phyloP scores from a whole-genome alignment of 1,284 basidiomycete species.

The Trichosporon sp. region DNA sequence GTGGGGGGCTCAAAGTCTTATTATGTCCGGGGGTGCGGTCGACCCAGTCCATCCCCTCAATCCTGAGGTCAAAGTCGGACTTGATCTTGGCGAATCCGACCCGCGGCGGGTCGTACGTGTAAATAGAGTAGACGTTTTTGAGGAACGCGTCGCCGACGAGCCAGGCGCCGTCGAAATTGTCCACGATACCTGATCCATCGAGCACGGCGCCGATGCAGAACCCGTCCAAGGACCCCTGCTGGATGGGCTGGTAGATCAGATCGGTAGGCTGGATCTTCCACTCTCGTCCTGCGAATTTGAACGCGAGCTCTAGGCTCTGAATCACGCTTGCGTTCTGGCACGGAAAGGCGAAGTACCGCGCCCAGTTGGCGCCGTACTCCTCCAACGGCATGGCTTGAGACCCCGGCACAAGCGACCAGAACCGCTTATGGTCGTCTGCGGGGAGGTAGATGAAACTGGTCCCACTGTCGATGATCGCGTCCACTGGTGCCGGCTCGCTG shows the following conservation, averaged over 20 bases:
- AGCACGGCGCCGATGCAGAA: conserved; percentile 11
- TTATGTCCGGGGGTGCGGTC: neutral
- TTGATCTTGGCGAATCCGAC: conserved; percentile 57
- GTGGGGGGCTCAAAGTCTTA: neutral
- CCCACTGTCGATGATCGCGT: conserved; percentile 22
- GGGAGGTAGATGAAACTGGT: conserved; percentile 17
- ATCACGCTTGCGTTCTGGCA: conserved; percentile 26
- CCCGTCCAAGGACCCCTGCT: neutral
- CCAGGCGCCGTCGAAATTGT: conserved; percentile 59
- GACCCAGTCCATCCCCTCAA: conserved; percentile 2
- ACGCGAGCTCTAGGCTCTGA: neutral
- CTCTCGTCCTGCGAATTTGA: conserved; percentile 21
- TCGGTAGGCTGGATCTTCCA: conserved; percentile 22
- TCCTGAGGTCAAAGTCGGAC: neutral
- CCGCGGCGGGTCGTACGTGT: conserved; percentile 57
- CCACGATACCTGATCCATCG: conserved; percentile 11
- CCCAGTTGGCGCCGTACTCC: conserved; percentile 13
- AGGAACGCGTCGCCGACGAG: conserved; percentile 94
- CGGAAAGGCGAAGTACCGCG: conserved; percentile 30
- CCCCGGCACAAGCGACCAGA: conserved; percentile 10
- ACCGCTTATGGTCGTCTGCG: neutral
- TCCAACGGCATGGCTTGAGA: neutral
- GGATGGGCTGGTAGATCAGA: conserved; percentile 3
- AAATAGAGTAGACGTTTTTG: conserved; percentile 63
- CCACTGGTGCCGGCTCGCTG: neutral